Percentiles rank a stretch among this genome's conserved stretches.
Conservation (phyloP, 805 yeast genomes). For the Brettanomyces naardenensis region DNA sequence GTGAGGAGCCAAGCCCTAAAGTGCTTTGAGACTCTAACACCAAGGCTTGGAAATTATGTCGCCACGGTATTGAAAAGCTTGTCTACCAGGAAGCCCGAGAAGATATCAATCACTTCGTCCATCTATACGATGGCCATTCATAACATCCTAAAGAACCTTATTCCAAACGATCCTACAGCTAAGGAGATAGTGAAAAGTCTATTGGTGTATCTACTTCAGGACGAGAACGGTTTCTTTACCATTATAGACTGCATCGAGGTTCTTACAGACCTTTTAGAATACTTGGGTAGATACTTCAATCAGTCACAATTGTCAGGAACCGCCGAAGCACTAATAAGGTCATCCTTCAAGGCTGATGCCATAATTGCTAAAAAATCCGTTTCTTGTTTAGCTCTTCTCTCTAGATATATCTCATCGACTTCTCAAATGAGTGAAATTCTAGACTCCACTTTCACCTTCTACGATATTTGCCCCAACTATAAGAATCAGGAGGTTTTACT, state of each 20-base stretch:
- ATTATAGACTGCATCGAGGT: constrained; percentile 56
- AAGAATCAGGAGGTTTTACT: constrained; percentile 2
- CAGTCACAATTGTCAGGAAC: constrained; percentile 14
- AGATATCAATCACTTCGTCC: constrained; percentile 33
- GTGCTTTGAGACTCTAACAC: constrained; percentile 33
- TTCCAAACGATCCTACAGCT: constrained; percentile 14
- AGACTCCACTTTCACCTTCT: background rate
- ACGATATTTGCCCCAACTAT: background rate
- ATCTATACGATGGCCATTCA: constrained; percentile 48
- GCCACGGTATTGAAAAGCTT: constrained; percentile 24
- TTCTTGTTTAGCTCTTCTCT: constrained; percentile 29
- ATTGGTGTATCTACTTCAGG: constrained; percentile 26
- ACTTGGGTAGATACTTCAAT: constrained; percentile 28
- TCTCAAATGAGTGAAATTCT: constrained; percentile 17
- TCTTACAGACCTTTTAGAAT: constrained; percentile 44
- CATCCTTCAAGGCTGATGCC: constrained; percentile 33
- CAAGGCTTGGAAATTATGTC: constrained; percentile 26
- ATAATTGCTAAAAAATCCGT: constrained; percentile 39
- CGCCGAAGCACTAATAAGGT: constrained; percentile 25
- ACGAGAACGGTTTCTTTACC: constrained; percentile 17
- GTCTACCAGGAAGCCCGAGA: constrained; percentile 18
- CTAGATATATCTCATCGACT: constrained; percentile 17
- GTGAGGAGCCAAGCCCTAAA: constrained; percentile 70
- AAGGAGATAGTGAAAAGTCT: constrained; percentile 28
- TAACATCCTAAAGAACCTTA: constrained; percentile 30